These are phyloP conservation scores for Panellus pusillus DNA, from an alignment of 768 basidiomycete genomes.

Conservation along the genomic window DNA sequence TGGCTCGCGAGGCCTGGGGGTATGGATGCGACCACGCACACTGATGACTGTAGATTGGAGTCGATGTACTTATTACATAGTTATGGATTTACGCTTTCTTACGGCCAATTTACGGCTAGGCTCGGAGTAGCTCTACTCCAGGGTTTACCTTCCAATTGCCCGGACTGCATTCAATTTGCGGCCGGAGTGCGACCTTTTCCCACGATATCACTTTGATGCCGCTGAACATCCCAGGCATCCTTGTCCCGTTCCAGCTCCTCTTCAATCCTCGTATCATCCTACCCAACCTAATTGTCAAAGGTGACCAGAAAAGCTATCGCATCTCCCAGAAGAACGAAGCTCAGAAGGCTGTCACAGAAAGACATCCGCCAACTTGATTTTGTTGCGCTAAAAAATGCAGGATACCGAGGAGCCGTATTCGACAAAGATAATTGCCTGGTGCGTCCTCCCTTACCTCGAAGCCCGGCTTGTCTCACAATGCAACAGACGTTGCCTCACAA, in stretches of 20 bases:
- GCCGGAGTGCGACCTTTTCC: too few species aligned
- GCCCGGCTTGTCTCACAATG: neutral
- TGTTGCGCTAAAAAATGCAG: conserved; percentile 63
- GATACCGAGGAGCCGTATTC: conserved; percentile 88
- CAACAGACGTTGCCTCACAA: conserved; percentile 75
- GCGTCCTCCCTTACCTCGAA: conserved; percentile 27
- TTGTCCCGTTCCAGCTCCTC: conserved; percentile 71
- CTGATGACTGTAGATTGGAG: neutral
- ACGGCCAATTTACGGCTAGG: too few species aligned
- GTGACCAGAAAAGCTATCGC: conserved; percentile 34
- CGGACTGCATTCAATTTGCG: too few species aligned
- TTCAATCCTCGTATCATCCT: conserved; percentile 66
- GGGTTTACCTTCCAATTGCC: too few species aligned
- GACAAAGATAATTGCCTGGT: conserved; percentile 99
- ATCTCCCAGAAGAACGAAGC: conserved; percentile 4
- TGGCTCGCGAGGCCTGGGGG: conserved; percentile 4
- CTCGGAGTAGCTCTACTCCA: too few species aligned
- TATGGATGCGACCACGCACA: conserved; percentile 7
- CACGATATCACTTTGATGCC: conserved; percentile 49
- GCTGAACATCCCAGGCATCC: conserved; percentile 68
- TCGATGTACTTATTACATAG: too few species aligned
- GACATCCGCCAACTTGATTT: conserved; percentile 88
- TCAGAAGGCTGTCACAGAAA: conserved; percentile 45
- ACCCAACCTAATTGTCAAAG: conserved; percentile 66
- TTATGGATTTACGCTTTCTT: too few species aligned